Evolutionary conservation across 208 protist species (phyloP).

Genomic region (Trichomonas vaginalis): DNA sequence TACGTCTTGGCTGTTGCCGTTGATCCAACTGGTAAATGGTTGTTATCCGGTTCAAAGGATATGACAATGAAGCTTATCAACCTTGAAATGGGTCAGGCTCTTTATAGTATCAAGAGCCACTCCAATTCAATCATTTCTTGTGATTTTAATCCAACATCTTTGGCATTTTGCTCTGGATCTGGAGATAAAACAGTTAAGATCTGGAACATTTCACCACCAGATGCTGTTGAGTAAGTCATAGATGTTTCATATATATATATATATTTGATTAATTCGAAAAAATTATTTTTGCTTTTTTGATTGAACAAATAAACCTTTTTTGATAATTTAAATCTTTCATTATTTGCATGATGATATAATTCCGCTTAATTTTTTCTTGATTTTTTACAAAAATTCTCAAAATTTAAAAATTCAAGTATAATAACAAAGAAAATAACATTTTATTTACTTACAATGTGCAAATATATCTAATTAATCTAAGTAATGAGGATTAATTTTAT

Average conservation of each 20-base stretch:
- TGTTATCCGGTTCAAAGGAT: neutral
- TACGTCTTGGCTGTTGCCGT: neutral
- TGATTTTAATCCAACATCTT: neutral
- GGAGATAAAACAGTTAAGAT: neutral
- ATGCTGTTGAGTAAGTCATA: neutral
- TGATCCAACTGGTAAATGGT: neutral
- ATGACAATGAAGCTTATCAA: neutral
- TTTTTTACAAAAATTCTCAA: too few relatives aligned
- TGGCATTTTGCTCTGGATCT: neutral
- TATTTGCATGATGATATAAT: too few relatives aligned
- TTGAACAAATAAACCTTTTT: neutral
- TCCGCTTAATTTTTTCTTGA: too few relatives aligned
- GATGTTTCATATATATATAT: neutral
- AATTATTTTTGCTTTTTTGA: neutral
- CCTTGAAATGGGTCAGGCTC: neutral
- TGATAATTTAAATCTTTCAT: too few relatives aligned
- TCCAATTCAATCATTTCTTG: neutral
- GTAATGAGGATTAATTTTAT: too few relatives aligned
- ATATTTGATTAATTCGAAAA: neutral
- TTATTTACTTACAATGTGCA: too few relatives aligned
- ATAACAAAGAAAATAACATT: too few relatives aligned
- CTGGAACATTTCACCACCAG: neutral
- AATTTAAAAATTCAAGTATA: too few relatives aligned
- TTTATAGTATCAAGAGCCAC: neutral
- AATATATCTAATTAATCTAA: too few relatives aligned